phyloP scores from a whole-genome alignment of 257 asterid genomes.

The Fraxinus cuspidata region DNA sequence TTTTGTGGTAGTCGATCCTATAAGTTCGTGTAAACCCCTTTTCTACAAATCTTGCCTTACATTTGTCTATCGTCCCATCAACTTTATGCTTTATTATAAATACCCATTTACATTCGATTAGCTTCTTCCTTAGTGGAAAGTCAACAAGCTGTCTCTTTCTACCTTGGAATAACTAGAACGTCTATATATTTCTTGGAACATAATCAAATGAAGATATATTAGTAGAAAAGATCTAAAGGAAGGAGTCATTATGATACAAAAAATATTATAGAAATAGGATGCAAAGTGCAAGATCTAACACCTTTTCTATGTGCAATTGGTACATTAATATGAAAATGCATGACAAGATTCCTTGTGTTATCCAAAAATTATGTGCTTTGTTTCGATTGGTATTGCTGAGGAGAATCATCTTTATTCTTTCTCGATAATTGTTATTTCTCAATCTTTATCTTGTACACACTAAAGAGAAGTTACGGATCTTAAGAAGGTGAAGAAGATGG shows the following conservation, averaged over 20 bases:
- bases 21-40: background rate
- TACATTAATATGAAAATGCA: background rate
- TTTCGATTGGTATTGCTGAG: background rate
- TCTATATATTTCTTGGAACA: background rate
- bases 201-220: background rate
- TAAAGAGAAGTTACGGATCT: too few species aligned
- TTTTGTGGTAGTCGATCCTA: background rate
- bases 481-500: too few species aligned
- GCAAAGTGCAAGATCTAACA: background rate
- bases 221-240: background rate
- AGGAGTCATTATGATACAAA: background rate
- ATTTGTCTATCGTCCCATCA: background rate
- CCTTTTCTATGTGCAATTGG: background rate
- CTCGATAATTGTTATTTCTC: background rate
- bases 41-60: background rate
- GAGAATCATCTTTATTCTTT: background rate
- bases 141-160: background rate
- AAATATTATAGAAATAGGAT: too few species aligned
- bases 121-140: background rate
- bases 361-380: too few species aligned
- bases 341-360: background rate
- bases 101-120: background rate
- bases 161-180: background rate
- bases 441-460: background rate
- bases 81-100: background rate